Evolutionary conservation across 441 rosid species (phyloP), one percentile per base, ranked within the genome.

Genomic region (Arabidopsis lyrata): DNA sequence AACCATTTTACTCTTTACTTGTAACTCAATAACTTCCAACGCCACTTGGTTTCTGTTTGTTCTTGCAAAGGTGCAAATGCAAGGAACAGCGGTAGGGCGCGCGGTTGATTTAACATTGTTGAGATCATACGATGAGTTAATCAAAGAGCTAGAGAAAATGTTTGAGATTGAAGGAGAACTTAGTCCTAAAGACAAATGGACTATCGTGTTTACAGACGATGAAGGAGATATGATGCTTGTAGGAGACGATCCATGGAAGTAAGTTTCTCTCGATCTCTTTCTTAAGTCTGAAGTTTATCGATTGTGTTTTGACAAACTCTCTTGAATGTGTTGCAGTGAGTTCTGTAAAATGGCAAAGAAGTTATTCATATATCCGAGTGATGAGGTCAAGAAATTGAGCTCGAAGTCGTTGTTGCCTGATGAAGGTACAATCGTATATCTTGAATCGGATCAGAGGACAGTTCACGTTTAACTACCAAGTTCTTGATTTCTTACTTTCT

Each of bases 181-280:
- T 53, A 68, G 73, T 20, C 56, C 84, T 13, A 74, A 70, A 50
- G 86, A 82, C 66, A 92, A 86, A 83, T 95, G 97, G 97, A 83
- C 85, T 22, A 78, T 92, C 52, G 87, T 90, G 72, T 95, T 86
- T 74, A 90, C 90, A 0, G 97, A 92, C 38, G 86, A 92, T 10
- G 95, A 92, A 80, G 99, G 92, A 9, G 99, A 92, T 64, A 87
- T 83, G 87, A 95, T 90, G 97, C 91, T 95, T 2, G 83, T 84
- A 42, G 97, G 97, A 5, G 97, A 92, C 58, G 90, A 95, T 80
- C 99, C 93, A 7, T 95, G 99, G 97, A 73, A 35, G 99, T 95
- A 83, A 88, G 96, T 83, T 15, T 24, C 77, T 38, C 44, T 31
- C 10, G 16, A 10, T 15, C n/a, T 42, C 29, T 34, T n/a, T 14